Conservation (phyloP, 441 rosid genomes). For the Geranium incanum region DNA sequence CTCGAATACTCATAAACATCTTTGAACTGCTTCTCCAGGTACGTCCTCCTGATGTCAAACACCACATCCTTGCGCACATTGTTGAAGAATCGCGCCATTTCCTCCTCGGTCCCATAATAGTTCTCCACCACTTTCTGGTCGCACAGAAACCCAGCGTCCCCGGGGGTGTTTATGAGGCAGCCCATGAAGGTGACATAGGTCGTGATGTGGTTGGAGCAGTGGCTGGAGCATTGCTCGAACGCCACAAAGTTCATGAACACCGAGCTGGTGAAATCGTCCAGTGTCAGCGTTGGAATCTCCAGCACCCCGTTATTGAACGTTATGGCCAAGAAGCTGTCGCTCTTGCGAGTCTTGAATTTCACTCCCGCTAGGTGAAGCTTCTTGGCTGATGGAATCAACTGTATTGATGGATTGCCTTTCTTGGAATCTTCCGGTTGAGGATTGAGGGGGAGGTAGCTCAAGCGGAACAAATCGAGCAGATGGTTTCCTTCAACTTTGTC, state of each 20-base stretch:
- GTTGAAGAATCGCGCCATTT: conserved; percentile 13
- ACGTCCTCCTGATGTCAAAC: conserved; percentile 8
- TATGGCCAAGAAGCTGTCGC: conserved; percentile 35
- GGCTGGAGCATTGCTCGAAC: conserved; percentile 20
- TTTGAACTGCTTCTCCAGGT: conserved; percentile 6
- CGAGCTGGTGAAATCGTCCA: conserved; percentile 19
- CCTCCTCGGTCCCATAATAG: conserved; percentile 19
- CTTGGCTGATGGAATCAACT: conserved; percentile 35
- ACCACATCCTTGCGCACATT: conserved; percentile 17
- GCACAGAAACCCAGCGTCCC: conserved; percentile 16
- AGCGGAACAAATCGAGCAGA: conserved; percentile 44
- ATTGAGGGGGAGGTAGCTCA: conserved; percentile 25
- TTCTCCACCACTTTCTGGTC: conserved; percentile 18
- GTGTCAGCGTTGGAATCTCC: conserved; percentile 34
- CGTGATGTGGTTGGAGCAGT: conserved; percentile 14
- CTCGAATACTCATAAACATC: conserved; percentile 21
- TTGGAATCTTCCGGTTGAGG: conserved; percentile 6
- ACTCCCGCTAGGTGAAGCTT: conserved; percentile 46
- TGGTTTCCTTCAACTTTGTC: conserved; percentile 26
- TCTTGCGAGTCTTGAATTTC: conserved; percentile 27
- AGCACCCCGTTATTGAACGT: conserved; percentile 31
- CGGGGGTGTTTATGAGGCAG: conserved; percentile 1
- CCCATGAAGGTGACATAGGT: conserved; percentile 19
- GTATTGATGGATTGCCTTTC: conserved; percentile 16
- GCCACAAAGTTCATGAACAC: conserved; percentile 14